Evolutionary conservation across 495 filamentous ascomycete species (phyloP), one percentile per base, ranked within the genome.

Genomic region (Cetradonia linearis): DNA sequence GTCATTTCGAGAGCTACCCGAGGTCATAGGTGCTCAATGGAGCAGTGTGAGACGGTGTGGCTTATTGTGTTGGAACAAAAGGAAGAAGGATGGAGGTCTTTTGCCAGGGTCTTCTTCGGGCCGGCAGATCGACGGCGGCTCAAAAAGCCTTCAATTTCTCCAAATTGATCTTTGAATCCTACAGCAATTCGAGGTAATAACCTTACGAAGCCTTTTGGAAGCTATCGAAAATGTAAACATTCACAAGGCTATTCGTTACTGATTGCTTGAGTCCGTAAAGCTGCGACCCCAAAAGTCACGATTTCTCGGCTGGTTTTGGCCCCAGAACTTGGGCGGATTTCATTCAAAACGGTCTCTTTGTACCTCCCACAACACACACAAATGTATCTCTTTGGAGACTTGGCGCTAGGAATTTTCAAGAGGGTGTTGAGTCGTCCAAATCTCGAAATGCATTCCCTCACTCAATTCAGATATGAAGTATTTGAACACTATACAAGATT

Each of bases 51-150:
- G 3, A 18, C 30, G 36, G 30, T 20, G 55, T 20, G 55, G 16
- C 30, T 7, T 23, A 14, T 44, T 25, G 8, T 23, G 8, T 28
- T 16, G 44, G 13, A 7, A 3, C 28, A n/a, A 18, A 54, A 30
- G 31, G 9, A 33, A 20, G 27, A 53, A 33, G 18, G 50, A 57
- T 20, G 37, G 36, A 31, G 55, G 25, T 20, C 36, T 11, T 25
- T 27, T 47, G 33, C 33, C 33, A 28, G 30, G 37, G 44, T 31
- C 34, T 28, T 47, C 34, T 10, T n/a, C 9, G 33, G 23, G 55
- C 37, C 55, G 42, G 55, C 55, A 44, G 27, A 42, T 47, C 55
- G 55, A 57, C 55, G 20, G 37, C 36, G 36, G 37, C 55, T 47
- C 25, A 37, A 47, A 31, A 20, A 46, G 55, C 9, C 38, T 63